phyloP scores from a whole-genome alignment of 1,284 basidiomycete genomes.

The Mrakiaceae sp. region DNA sequence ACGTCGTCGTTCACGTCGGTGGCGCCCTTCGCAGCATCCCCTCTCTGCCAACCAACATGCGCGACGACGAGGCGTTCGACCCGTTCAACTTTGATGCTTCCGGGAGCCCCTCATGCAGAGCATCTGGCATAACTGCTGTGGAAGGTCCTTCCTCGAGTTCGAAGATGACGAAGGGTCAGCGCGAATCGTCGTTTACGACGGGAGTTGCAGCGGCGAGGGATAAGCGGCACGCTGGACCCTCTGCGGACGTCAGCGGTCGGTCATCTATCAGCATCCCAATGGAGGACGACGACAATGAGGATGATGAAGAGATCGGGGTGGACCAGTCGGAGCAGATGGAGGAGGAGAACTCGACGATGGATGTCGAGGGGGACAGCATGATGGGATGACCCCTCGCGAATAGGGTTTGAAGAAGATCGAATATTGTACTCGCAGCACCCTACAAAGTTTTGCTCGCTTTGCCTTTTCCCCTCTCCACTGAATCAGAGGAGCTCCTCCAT shows the following conservation, averaged over 20 bases:
- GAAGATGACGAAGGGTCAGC: constrained; percentile 1
- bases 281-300: background rate
- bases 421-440: no score
- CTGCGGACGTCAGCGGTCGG: background rate
- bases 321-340: constrained; percentile 1
- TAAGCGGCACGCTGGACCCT: no score
- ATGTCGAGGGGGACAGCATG: constrained; percentile 19
- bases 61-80: constrained; percentile 26
- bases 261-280: background rate
- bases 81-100: constrained; percentile 29
- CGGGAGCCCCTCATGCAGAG: constrained; percentile 13
- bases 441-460: no score
- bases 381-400: background rate
- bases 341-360: constrained; percentile 8
- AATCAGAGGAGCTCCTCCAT: no score
- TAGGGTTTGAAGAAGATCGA: no score
- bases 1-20: constrained; percentile 32
- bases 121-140: background rate
- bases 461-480: no score
- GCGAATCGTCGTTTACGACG: background rate
- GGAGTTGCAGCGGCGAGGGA: no score
- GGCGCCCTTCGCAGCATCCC: constrained; percentile 26
- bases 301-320: background rate
- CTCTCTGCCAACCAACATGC: constrained; percentile 26
- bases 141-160: background rate